Evolutionary conservation across 352 stramenopile genomes (phyloP), one percentile per base, ranked within the genome.

Genomic region (Phytophthora boehmeriae): DNA sequence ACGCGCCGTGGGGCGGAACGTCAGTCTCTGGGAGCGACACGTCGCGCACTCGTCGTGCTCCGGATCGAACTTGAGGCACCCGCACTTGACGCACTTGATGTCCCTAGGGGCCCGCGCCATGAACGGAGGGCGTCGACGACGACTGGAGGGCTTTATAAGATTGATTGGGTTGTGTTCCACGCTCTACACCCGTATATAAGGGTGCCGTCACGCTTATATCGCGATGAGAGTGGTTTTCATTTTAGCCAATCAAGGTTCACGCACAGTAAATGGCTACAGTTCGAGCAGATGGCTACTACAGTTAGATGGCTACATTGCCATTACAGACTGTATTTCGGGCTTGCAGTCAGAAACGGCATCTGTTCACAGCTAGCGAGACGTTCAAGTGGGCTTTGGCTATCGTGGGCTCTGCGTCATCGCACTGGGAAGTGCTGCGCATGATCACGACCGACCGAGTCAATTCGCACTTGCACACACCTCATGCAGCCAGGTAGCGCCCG

Each of bases 21-120:
- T 16, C 22, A 44, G 13, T 14, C 34, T 23, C 30, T 71, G 58
- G 8, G 39, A 43, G 47, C 64, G 64, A 51, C 75, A 84, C 0
- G 55, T 51, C 32, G 73, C 62, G 57, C 75, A 84, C 32, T 64
- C 48, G 16, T 75, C 63, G 23, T 53, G 60, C 48, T 56, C 53
- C 10, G 43, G 48, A 46, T 52, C 76, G 46, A 80, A 85, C 45
- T 80, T 85, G 45, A 85, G 64, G 57, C 73, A 80, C 25, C 76
- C 72, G 34, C 76, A 85, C n/a, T 64, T 54, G 38, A 48, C 61
- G 54, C 76, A 85, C 14, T 66, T 73, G 11, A 81, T 59, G 27
- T 58, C 44, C 35, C 38, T 34, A 51, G 53, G 51, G 19, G 34
- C 39, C 19, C 50, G 62, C 30, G 57, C 67, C 67, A 72, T 69